Evolutionary conservation across 306 rosid genomes (phyloP), one percentile per base, ranked within the genome.

Genomic region (Heteromeles arbutifolia): DNA sequence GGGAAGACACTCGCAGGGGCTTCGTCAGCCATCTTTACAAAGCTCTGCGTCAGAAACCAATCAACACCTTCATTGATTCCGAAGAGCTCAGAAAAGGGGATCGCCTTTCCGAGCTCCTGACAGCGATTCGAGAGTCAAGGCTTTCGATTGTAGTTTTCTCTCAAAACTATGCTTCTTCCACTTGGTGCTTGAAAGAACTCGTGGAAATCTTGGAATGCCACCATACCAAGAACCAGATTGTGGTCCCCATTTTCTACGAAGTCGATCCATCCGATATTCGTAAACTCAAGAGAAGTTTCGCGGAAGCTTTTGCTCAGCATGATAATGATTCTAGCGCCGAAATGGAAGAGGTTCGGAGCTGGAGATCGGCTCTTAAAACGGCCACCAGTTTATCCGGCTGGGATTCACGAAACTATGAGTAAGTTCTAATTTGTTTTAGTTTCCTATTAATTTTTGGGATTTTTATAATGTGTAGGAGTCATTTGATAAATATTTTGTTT

Each of bases 151-250:
- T 72, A 7, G 61, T 72, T 32, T 24, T 72, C 9, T 72, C 76
- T 11, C 4, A 21, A 14, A 11, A 56, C 9, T 72, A 72, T 8
- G 24, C 4, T n/a, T 34, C n/a, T 18, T 72, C 76, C 5, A 2
- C 43, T 7, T 72, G 76, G 65, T 72, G 76, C 65, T 56, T 54
- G 43, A 39, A 52, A 2, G 75, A 71, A 2, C 75, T 71, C 8
- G 75, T 50, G 1, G 34, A 48, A 24, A 71, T 71, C 15, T 2
- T 71, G 12, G 24, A 54, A 9, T 71, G 28, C 48, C 21, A 19
- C 14, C 15, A 54, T 21, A 5, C 0, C 2, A 18, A 12, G 12
- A 43, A 26, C 0, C 76, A 72, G 10, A 53, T 72, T 6, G 76
- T 72, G 14, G 10, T 56, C 21, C 76, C 76, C 5, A 19, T 72